Evolutionary conservation across 371 early-diverging fungal genomes (phyloP).

Genomic region (Batrachochytrium dendrobatidis): DNA sequence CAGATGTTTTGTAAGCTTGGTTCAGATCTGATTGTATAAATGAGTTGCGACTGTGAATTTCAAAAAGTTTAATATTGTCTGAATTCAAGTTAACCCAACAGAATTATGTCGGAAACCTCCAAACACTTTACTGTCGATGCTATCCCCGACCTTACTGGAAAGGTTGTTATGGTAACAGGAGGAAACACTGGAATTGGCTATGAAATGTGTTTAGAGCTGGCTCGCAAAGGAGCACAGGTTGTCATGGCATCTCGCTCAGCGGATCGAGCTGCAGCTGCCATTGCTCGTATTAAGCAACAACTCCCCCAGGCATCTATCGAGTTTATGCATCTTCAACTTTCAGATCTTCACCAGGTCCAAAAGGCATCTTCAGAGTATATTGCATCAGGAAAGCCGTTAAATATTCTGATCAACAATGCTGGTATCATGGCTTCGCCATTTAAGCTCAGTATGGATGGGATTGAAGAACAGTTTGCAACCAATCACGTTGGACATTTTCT

Average conservation of each 20-base stretch:
- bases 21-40: no score
- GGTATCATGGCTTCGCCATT: neutral
- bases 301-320: constrained; percentile 1
- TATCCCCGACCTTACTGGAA: constrained; percentile 15
- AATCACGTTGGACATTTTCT: constrained; percentile 36
- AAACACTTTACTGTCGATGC: neutral
- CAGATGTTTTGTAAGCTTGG: no score
- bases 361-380: constrained; percentile 13
- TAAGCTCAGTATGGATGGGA: constrained; percentile 10
- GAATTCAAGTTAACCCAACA: no score
- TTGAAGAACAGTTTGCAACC: constrained; percentile 19
- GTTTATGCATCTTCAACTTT: constrained; percentile 11
- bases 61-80: no score
- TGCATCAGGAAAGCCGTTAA: constrained; percentile 6
- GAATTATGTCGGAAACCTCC: no score
- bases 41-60: no score
- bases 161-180: constrained; percentile 27
- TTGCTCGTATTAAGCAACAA: constrained; percentile 11
- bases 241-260: constrained; percentile 12
- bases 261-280: constrained; percentile 11
- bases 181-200: constrained; percentile 31
- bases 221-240: constrained; percentile 19
- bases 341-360: constrained; percentile 13
- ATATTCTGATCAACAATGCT: constrained; percentile 25
- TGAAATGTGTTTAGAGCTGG: constrained; percentile 14